Evolutionary conservation across 495 filamentous ascomycete species (phyloP).

Genomic region (Physcia stellaris): DNA sequence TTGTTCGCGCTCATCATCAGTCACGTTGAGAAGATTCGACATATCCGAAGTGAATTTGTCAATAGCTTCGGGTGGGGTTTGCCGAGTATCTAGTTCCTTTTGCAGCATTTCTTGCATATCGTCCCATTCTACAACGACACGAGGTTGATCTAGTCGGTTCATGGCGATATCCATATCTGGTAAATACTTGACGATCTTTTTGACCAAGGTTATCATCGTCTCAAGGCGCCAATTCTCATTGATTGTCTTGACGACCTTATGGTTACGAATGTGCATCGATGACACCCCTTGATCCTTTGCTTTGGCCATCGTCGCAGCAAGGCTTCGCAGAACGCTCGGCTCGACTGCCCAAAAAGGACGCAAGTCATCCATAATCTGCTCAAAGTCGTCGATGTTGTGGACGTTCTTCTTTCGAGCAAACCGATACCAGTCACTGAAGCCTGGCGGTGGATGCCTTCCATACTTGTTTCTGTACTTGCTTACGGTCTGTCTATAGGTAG

Average conservation of each 20-base stretch:
- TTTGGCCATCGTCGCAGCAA: slow-evolving; percentile 26
- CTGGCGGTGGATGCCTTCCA: slow-evolving; percentile 60
- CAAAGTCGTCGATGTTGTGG: slow-evolving; percentile 56
- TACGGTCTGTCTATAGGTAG: slow-evolving; percentile 43
- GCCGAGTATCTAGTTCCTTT: slow-evolving; percentile 35
- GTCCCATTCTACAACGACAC: slow-evolving; percentile 53
- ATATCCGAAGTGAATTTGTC: slow-evolving; percentile 24
- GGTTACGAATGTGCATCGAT: slow-evolving; percentile 40
- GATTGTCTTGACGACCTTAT: slow-evolving; percentile 36
- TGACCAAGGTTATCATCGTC: slow-evolving; percentile 44
- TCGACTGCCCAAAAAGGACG: slow-evolving; percentile 57
- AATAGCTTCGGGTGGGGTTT: slow-evolving; percentile 21
- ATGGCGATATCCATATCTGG: slow-evolving; percentile 62
- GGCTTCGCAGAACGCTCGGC: slow-evolving; percentile 38
- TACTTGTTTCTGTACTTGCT: slow-evolving; percentile 45
- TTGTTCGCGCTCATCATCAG: slow-evolving; percentile 15
- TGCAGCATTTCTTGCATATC: slow-evolving; percentile 43
- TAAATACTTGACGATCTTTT: slow-evolving; percentile 41
- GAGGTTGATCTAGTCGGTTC: slow-evolving; percentile 57
- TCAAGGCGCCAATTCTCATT: slow-evolving; percentile 51
- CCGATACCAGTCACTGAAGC: slow-evolving; percentile 55
- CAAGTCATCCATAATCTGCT: slow-evolving; percentile 57
- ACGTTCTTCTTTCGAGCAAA: slow-evolving; percentile 47
- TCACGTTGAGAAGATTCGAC: slow-evolving; percentile 16
- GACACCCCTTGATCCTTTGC: slow-evolving; percentile 41